phyloP scores from a whole-genome alignment of 768 basidiomycete genomes.

The Boletus bicolor region DNA sequence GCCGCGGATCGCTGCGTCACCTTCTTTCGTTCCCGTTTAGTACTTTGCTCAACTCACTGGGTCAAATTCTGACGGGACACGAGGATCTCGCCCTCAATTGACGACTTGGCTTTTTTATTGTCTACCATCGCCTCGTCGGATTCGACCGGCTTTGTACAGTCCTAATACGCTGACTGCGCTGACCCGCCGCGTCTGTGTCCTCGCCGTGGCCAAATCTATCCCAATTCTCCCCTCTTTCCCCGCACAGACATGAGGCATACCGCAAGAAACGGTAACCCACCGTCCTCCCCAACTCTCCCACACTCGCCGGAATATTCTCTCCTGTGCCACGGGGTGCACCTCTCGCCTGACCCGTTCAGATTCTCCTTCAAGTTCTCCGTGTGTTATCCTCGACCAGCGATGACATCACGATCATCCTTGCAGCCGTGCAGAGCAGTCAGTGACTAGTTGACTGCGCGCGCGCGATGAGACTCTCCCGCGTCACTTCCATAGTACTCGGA shows the following conservation, averaged over 20 bases:
- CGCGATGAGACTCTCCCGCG: not conserved
- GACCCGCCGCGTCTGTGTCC: not conserved
- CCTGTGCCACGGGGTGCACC: not conserved
- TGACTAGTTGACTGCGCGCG: too few species aligned
- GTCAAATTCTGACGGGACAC: too few species aligned
- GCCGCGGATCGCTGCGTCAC: too few species aligned
- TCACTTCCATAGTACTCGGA: slow-evolving; percentile 2
- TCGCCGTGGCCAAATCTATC: too few species aligned
- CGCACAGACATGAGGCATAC: slow-evolving; percentile 23
- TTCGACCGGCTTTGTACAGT: not conserved
- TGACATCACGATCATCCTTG: not conserved
- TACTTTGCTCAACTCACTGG: too few species aligned
- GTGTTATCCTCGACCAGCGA: not conserved
- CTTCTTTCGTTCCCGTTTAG: too few species aligned
- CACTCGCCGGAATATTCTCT: not conserved
- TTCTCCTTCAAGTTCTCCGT: not conserved
- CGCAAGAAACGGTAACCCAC: not conserved
- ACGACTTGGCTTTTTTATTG: too few species aligned
- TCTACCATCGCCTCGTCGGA: too few species aligned
- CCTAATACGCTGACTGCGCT: too few species aligned
- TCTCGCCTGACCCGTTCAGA: not conserved
- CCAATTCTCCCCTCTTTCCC: slow-evolving; percentile 20
- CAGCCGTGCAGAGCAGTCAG: not conserved
- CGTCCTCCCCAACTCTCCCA: not conserved
- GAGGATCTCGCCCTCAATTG: too few species aligned